Evolutionary conservation across 139 green algal genomes (phyloP).

Genomic region (Ettlia oleoabundans): DNA sequence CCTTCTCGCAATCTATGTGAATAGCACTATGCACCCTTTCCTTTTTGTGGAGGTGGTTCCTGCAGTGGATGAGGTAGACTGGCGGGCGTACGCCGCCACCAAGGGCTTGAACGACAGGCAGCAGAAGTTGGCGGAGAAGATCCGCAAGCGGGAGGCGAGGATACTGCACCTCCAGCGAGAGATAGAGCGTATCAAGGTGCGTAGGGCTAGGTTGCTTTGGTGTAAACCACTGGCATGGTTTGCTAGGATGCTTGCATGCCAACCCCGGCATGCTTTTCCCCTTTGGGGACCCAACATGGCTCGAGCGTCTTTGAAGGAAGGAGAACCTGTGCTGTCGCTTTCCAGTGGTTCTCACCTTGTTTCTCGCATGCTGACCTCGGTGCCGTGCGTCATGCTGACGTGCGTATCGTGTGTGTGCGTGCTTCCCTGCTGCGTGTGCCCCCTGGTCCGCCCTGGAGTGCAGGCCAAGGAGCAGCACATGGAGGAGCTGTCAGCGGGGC

Average conservation of each 20-base stretch:
- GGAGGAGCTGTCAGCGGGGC: conserved; percentile 69
- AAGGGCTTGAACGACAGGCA: conserved; percentile 86
- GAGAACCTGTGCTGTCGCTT: no score
- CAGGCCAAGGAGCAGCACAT: conserved; percentile 78
- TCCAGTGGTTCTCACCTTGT: no score
- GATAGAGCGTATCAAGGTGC: conserved; percentile 75
- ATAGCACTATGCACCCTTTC: neutral
- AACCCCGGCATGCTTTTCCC: no score
- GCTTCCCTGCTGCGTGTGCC: neutral
- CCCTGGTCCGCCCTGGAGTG: neutral
- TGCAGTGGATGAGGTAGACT: conserved; percentile 62
- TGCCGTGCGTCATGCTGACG: neutral
- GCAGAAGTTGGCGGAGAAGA: conserved; percentile 88
- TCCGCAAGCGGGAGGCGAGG: conserved; percentile 79
- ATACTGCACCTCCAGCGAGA: conserved; percentile 81
- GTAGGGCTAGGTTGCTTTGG: neutral
- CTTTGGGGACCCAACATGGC: no score
- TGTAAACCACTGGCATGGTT: neutral
- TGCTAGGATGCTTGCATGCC: neutral
- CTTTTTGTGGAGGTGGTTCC: neutral
- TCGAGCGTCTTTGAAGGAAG: no score
- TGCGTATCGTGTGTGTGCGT: neutral
- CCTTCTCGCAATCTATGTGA: no score
- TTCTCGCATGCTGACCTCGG: no score
- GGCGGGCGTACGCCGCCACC: conserved; percentile 61